Evolutionary conservation across 352 stramenopile genomes (phyloP), one percentile per base, ranked within the genome.

Genomic region (Phytophthora macrochlamydospora): DNA sequence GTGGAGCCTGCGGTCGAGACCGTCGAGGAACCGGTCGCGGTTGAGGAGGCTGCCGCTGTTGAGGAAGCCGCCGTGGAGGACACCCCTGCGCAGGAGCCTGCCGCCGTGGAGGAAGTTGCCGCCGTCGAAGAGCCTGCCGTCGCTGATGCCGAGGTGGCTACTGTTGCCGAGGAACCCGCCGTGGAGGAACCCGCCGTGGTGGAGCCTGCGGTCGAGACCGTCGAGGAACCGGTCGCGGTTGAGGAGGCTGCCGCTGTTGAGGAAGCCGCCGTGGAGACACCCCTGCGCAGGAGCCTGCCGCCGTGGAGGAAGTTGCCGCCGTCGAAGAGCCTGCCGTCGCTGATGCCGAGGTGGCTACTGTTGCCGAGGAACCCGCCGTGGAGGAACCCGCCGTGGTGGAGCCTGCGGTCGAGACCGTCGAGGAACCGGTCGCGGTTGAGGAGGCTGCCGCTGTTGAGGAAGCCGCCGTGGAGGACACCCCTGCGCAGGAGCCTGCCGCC

Each of bases 221-320:
- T 11, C 35, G 35, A 40, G 35, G 18, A 24, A 24, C 35, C 35
- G 6, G 35, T 40, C 9, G 35, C 35, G 18, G 18, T 24, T 40
- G 35, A 40, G 35, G 35, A 40, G 35, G 6, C 35, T 40, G 35
- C 35, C 6, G 35, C 35, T 11, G 35, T 40, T 11, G 56, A 37
- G 32, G 59, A 51, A 7, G 44, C 48, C 13, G 11, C 29, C 2
- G 31, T 45, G 3, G 46, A 40, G 48, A n/a, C 12, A 14, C n/a
- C 13, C 8, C 24, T 24, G 18, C 18, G 18, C 18, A 24, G 24
- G 61, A 66, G 52, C 31, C 51, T 24, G 43, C 35, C 46, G 59
- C 45, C 35, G 35, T 11, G 35, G 35, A 40, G 35, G 6, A 24
- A 24, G 18, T 24, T 24, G 18, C 35, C 9, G 35, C 35, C 35